phyloP scores from a whole-genome alignment of 192 early-diverging fungal species.

The Coemansia sp. region DNA sequence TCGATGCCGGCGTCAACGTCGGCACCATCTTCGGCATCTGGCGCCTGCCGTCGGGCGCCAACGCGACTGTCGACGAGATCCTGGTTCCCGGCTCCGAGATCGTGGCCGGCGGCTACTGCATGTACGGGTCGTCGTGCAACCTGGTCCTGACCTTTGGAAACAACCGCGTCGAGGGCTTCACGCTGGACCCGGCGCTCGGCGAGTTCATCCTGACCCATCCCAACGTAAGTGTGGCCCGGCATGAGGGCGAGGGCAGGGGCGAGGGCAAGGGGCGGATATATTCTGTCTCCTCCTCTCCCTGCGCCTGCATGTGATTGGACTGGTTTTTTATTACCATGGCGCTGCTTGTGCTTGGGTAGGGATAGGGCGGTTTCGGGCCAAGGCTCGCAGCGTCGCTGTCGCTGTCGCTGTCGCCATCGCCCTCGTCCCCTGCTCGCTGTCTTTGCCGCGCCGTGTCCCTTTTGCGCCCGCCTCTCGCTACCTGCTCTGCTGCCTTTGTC shows the following conservation, averaged over 20 bases:
- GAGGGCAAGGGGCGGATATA: neutral
- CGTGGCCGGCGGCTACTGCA: slow-evolving; percentile 94
- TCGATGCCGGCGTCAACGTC: slow-evolving; percentile 97
- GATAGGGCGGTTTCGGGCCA: too few species aligned
- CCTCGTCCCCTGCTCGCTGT: too few species aligned
- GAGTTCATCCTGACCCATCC: slow-evolving; percentile 99
- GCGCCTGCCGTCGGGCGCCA: slow-evolving; percentile 58
- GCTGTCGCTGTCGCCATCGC: too few species aligned
- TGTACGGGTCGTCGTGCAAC: slow-evolving; percentile 91
- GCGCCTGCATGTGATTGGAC: slow-evolving; percentile 6
- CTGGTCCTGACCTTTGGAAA: slow-evolving; percentile 75
- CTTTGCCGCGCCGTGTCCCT: too few species aligned
- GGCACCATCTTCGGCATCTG: slow-evolving; percentile 99
- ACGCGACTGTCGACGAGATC: slow-evolving; percentile 68
- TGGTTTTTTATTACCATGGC: slow-evolving; percentile 8
- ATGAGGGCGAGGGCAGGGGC: too few species aligned
- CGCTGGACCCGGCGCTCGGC: slow-evolving; percentile 93
- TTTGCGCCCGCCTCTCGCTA: too few species aligned
- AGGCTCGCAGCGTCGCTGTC: neutral
- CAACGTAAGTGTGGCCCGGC: slow-evolving; percentile 39
- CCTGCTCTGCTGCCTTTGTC: too few species aligned
- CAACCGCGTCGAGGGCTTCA: slow-evolving; percentile 88
- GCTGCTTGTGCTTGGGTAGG: too few species aligned
- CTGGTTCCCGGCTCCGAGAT: slow-evolving; percentile 88
- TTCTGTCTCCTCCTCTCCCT: neutral